Conservation (phyloP, 495 filamentous ascomycete species). For the Penicillium psychrofluorescens region DNA sequence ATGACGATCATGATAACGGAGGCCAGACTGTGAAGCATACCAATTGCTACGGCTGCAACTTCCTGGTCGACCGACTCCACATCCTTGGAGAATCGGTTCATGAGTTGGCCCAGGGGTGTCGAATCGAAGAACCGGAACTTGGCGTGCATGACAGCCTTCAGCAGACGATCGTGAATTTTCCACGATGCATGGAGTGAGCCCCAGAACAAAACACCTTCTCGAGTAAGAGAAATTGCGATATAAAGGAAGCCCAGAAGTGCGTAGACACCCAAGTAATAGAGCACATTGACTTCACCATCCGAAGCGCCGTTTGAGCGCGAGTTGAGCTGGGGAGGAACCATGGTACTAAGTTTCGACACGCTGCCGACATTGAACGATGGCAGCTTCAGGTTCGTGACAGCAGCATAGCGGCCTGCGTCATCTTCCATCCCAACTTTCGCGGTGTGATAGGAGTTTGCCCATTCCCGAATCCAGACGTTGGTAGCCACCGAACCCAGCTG, state of each 20-base stretch:
- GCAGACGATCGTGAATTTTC: constrained; percentile 72
- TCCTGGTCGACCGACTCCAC: constrained; percentile 94
- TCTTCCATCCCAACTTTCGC: constrained; percentile 13
- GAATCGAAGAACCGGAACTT: constrained; percentile 98
- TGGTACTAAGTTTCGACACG: constrained; percentile 28
- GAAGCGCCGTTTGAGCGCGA: constrained; percentile 11
- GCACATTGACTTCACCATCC: constrained; percentile 58
- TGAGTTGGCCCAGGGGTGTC: constrained; percentile 91
- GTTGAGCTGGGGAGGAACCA: constrained; percentile 21
- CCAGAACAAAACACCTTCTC: constrained; percentile 85
- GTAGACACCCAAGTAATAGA: constrained; percentile 80
- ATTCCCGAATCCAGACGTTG: constrained; percentile 90
- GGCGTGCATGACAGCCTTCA: constrained; percentile 74
- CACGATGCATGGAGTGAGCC: constrained; percentile 85
- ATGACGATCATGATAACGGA: constrained; percentile 83
- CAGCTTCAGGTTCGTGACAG: constrained; percentile 30
- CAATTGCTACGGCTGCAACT: constrained; percentile 82
- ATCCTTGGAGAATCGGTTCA: constrained; percentile 98
- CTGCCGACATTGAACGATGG: constrained; percentile 35
- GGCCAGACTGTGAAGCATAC: constrained; percentile 58
- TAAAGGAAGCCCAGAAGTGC: constrained; percentile 69
- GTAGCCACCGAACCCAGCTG: constrained; percentile 79
- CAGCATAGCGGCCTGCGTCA: constrained; percentile 32
- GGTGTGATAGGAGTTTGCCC: constrained; percentile 60
- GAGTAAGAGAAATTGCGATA: constrained; percentile 63